These are phyloP conservation scores for Verruconis gallopava DNA, from an alignment of 2,329 filamentous ascomycete genomes.

Conservation along the genomic window DNA sequence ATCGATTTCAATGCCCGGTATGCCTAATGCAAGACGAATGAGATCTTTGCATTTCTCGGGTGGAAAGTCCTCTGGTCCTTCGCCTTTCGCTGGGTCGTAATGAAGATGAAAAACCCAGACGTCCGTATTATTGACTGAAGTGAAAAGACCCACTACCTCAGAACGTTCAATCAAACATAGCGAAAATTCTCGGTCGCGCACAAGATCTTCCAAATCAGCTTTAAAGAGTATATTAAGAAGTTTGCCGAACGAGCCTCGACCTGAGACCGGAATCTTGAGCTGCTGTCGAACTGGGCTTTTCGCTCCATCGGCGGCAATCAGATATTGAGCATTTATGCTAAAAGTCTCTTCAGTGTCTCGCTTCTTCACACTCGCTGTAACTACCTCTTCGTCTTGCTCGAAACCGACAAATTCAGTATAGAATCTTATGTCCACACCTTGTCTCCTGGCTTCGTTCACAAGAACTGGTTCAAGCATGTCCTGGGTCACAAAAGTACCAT, in stretches of 20 bases:
- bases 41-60: conserved; percentile 28
- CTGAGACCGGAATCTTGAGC: conserved; percentile 34
- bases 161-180: conserved; percentile 19
- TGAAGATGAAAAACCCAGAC: neutral
- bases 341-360: conserved; percentile 21
- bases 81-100: conserved; percentile 16
- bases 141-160: neutral
- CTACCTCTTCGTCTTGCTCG: neutral
- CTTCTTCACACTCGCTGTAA: neutral
- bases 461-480: conserved; percentile 13
- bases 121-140: neutral
- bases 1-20: conserved; percentile 15
- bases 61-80: conserved; percentile 20
- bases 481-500: conserved; percentile 22
- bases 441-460: neutral
- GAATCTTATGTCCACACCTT: conserved; percentile 17
- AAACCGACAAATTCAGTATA: conserved; percentile 15
- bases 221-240: conserved; percentile 26
- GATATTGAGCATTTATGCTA: conserved; percentile 38
- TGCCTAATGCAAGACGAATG: conserved; percentile 12
- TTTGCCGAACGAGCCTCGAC: conserved; percentile 20
- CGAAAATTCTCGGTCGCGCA: conserved; percentile 20
- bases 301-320: conserved; percentile 47
- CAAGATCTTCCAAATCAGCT: conserved; percentile 18
- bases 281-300: conserved; percentile 34